Evolutionary conservation across 768 basidiomycete genomes (phyloP), one percentile per base, ranked within the genome.

Genomic region (Grammothele lineata): DNA sequence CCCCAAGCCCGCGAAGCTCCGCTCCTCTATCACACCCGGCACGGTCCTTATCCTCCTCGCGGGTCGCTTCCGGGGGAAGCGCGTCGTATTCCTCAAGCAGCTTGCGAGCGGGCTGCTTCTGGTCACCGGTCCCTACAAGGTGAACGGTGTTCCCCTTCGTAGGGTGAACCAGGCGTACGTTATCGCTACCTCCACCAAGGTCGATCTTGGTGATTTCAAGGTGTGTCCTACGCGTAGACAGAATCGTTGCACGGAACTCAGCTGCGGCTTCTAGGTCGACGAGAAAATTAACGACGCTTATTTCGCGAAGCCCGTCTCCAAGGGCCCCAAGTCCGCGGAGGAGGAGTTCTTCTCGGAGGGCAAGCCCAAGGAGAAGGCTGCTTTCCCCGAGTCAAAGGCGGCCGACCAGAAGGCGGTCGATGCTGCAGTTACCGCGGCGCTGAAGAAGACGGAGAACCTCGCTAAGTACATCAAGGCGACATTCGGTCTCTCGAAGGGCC

Each of bases 111-210:
- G 96, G 45, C 71, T 99, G 63, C 72, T 99, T 62, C 77, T 99
- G 70, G 92, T 99, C 60, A 92, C 94, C 32, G 96, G 96, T 46
- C 96, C 96, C 39, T 97, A 82, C 83, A 95, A 92, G 80, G 68
- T 98, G 68, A 99, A 99, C 71, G 96, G 96, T 66, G 95, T 99
- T 37, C 96, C 96, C 59, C 79, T 99, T 67, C 81, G 94, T 68
- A 83, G 96, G 68, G 93, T 99, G 51, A 95, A 93, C 77, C 95
- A 97, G 76, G 92, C 96, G 45, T 99, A 99, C 67, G 92, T 94
- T 53, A 98, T 99, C 63, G 92, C 95, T 48, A 99, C 96, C 49
- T 93, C 93, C 47, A 97, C 96, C 58, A 92, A 85, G 72, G 70
- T 98, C 57, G 88, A 95, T 56, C 68, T 97, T 48, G 77, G 73